A percentile compares a stretch with the other conserved stretches of the same genome.
phyloP scores from a whole-genome alignment of 441 rosid species.

The Gossypium armourianum region DNA sequence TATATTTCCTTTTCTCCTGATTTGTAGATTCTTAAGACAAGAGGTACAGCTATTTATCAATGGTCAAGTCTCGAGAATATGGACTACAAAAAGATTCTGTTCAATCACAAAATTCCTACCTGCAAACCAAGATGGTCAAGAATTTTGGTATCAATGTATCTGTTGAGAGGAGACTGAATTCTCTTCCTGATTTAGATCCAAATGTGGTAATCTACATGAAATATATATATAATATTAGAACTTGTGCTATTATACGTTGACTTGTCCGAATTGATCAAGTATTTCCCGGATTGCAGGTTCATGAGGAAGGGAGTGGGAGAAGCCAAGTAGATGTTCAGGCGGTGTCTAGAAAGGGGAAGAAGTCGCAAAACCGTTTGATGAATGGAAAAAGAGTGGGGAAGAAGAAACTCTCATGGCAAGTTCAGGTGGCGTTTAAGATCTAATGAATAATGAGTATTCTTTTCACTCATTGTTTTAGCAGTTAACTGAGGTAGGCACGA shows the following conservation, averaged over 20 bases:
- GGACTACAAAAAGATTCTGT: slow-evolving; percentile 18
- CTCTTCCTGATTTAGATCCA: slow-evolving; percentile 3
- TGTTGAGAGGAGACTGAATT: slow-evolving; percentile 7
- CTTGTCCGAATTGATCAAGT: background rate
- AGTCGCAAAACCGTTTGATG: slow-evolving; percentile 17
- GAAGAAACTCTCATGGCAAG: slow-evolving; percentile 35
- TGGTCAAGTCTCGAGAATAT: slow-evolving; percentile 15
- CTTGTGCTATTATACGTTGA: background rate
- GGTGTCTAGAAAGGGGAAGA: slow-evolving; percentile 12
- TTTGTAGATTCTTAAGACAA: slow-evolving; percentile 33
- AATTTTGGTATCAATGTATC: background rate
- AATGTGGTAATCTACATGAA: slow-evolving; percentile 17
- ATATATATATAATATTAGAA: background rate
- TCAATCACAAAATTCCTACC: slow-evolving; percentile 9
- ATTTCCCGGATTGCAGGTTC: slow-evolving; percentile 12
- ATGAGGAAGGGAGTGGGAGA: background rate
- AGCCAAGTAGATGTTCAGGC: slow-evolving; percentile 11
- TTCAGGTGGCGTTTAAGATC: slow-evolving; percentile 20
- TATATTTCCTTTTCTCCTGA: background rate
- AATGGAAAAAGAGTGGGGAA: slow-evolving; percentile 25
- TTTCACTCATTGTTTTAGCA: background rate
- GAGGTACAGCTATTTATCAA: slow-evolving; percentile 24
- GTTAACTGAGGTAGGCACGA: background rate
- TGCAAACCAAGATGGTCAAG: slow-evolving; percentile 7
- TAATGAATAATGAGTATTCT: background rate